Base-by-base conservation (phyloP, 345 rosid species). In the Populus alba region DNA sequence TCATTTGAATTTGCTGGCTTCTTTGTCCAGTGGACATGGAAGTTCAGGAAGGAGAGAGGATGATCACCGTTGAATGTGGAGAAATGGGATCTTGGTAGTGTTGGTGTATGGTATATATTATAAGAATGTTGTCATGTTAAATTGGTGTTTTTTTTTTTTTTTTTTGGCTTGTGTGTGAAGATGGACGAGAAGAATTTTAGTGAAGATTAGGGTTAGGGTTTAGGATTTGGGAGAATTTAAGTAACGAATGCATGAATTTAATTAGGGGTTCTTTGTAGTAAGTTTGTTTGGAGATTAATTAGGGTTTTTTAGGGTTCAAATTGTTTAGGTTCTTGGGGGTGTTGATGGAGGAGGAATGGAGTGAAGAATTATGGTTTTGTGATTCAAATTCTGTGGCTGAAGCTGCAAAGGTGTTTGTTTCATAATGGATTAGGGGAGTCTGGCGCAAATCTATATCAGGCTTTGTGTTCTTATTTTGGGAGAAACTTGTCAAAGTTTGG, bases 81-180 rank as follows among this genome's bases (percentile, higher is more conserved):
- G 5, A 38, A 13, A 70, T 33, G 49, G 25, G 39, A 33, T 31
- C 66, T 76, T 62, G 67, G 70, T 76, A 77, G 70, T 72, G 81
- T 72, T 70, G 77, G 47, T 69, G 55, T 73, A 72, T 22, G 77
- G 65, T 77, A 66, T 80, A 66, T 78, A 43, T 69, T 74, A 61
- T n/a, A 39, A 55, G 74, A 10, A 68, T 77, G 84, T 81, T 70
- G 15, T 59, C 79, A 66, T 51, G 75, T 25, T 70, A 76, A 68
- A 59, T 59, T 77, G 70, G 75, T 77, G 77, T 41, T 70, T 77
- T 75, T 75, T 84, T 81, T 78, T 53, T 70, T 79, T 73, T 74
- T 84, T 70, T 79, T 73, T 74, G 82, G 83, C 70, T 75, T 81
- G 83, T 73, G 87, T 85, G 87, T 76, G 87, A 83, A 78, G 87